Conservation (phyloP, 257 asterid genomes). For the Cinchona pubescens region DNA sequence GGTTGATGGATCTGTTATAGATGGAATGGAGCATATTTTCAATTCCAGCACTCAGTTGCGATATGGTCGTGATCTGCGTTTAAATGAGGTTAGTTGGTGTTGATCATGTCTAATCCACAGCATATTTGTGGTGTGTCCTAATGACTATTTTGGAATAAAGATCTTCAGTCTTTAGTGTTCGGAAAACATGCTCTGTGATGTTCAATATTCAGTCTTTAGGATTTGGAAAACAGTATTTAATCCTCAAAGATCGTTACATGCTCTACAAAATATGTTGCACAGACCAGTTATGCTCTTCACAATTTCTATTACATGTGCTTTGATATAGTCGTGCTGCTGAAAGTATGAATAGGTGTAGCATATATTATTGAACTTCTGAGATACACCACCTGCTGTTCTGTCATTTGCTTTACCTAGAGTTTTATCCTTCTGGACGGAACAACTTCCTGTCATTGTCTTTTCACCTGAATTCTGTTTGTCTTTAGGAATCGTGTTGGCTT, state of each 20-base stretch:
- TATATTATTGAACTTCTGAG: background rate
- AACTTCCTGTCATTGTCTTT: background rate
- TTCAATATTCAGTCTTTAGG: too few relatives aligned
- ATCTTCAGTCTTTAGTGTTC: background rate
- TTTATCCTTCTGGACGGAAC: background rate
- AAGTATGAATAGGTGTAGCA: background rate
- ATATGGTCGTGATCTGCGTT: slow-evolving; percentile 91
- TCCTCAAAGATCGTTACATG: too few relatives aligned
- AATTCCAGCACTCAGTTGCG: slow-evolving; percentile 84
- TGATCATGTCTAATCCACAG: background rate
- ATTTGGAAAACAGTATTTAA: too few relatives aligned
- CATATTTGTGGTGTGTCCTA: background rate
- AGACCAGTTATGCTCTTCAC: background rate
- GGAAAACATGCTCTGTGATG: background rate
- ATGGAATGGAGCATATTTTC: slow-evolving; percentile 97
- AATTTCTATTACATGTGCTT: background rate
- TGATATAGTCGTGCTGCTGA: background rate
- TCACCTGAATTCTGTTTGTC: background rate
- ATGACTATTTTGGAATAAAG: background rate
- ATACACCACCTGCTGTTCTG: background rate
- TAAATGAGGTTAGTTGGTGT: slow-evolving; percentile 68
- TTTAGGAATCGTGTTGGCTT: background rate
- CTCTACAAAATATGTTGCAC: background rate
- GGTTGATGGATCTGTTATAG: slow-evolving; percentile 65
- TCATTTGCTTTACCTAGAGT: background rate